Evolutionary conservation across 2,329 filamentous ascomycete species (phyloP), one percentile per base, ranked within the genome.

Genomic region (Curvularia lunata): DNA sequence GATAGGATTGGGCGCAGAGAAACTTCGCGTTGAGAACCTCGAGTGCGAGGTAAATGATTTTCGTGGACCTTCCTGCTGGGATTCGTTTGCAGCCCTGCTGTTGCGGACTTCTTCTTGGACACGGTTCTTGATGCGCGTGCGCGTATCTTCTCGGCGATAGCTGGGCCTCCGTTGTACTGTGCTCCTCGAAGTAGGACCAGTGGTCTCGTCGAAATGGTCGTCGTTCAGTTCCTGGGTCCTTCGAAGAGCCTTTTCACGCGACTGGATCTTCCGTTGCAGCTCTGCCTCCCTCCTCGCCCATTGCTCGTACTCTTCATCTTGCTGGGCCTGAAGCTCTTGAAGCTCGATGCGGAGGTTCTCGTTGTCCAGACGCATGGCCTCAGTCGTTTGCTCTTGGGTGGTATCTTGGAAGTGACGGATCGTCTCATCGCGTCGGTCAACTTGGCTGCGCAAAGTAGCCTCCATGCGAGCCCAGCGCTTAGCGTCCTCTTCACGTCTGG

Each of bases 401-500:
- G 68, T 66, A 28, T 75, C 75, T 30, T 74, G 66, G 55, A 77
- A 74, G 27, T 73, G 69, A 23, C 75, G 72, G 34, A 78, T 77
- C 1, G 76, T 78, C 55, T 78, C 77, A 45, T 78, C 75, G 5
- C 74, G 71, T 42, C 69, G 65, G 28, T 75, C 72, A 23, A 79
- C 68, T 42, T 68, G 65, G 19, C 65, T 63, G 51, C 73, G 72
- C 21, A 79, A 46, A 9, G 72, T 63, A 13, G 71, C 63, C 56
- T 78, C 74, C 16, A 69, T 67, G 13, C 62, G 65, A 32, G 64
- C 54, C 74, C 75, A 77, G 10, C 69, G 72, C 53, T 68, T 69
- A 18, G 66, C 52, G 27, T 78, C 77, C 27, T 85, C 81, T 54
- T 89, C 84, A 12, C 95, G 82, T 56, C 92, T 90, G 47, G 86